Percentiles rank a stretch among this genome's conserved stretches.
phyloP scores from a whole-genome alignment of 371 early-diverging fungal genomes.

The Saksenaea oblongispora region DNA sequence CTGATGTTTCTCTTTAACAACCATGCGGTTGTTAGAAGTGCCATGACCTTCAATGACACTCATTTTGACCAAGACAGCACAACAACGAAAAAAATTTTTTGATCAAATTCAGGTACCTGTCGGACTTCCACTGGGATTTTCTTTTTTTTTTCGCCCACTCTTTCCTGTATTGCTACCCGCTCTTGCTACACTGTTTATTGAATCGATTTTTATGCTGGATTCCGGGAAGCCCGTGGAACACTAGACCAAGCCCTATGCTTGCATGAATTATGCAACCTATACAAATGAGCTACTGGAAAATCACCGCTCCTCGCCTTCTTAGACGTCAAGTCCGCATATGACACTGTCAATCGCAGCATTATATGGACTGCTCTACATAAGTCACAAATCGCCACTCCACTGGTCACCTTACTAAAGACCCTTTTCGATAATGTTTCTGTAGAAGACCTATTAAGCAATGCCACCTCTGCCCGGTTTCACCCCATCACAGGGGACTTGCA shows the following conservation, averaged over 20 bases:
- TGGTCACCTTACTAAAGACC: constrained; percentile 8
- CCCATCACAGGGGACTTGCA: constrained; percentile 28
- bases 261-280: neutral
- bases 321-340: constrained; percentile 35
- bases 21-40: too few relatives aligned
- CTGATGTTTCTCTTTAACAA: too few relatives aligned
- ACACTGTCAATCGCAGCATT: constrained; percentile 23
- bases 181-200: too few relatives aligned
- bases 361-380: constrained; percentile 15
- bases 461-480: constrained; percentile 11
- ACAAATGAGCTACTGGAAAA: too few relatives aligned
- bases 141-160: too few relatives aligned
- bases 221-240: constrained; percentile 7
- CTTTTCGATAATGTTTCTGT: constrained; percentile 22
- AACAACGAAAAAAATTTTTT: too few relatives aligned
- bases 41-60: too few relatives aligned
- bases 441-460: constrained; percentile 12
- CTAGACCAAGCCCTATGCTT: constrained; percentile 8
- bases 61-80: too few relatives aligned
- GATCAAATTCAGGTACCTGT: too few relatives aligned
- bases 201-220: too few relatives aligned
- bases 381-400: constrained; percentile 1
- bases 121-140: too few relatives aligned
- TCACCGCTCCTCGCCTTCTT: constrained; percentile 21
- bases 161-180: too few relatives aligned